Conservation (phyloP, 495 filamentous ascomycete genomes). For the Cercophora newfieldiana region DNA sequence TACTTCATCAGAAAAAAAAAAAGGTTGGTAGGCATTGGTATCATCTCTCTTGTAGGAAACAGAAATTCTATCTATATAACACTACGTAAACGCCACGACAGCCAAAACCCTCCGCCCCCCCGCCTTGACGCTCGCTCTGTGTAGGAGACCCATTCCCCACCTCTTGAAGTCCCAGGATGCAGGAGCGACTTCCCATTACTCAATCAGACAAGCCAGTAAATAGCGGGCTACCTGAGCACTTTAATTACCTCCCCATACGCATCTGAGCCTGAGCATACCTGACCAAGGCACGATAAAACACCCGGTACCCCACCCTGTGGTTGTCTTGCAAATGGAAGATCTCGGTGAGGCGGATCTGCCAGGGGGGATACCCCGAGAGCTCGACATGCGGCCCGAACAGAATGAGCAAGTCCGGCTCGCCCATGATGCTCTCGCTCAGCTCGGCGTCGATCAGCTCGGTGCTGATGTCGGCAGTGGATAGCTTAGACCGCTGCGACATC, state of each 20-base stretch:
- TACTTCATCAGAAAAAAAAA: no score
- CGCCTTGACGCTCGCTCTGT: background rate
- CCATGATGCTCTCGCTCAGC: constrained; percentile 66
- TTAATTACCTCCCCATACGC: constrained; percentile 70
- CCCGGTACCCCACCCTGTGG: constrained; percentile 83
- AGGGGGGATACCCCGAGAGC: constrained; percentile 90
- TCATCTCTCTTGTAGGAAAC: background rate
- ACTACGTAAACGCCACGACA: background rate
- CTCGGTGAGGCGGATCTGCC: constrained; percentile 93
- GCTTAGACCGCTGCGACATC: constrained; percentile 88
- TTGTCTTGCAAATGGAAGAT: constrained; percentile 79
- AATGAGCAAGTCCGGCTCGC: constrained; percentile 85
- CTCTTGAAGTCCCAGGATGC: background rate
- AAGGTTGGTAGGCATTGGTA: background rate
- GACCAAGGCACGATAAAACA: constrained; percentile 81
- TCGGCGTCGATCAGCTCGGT: constrained; percentile 88
- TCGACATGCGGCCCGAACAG: constrained; percentile 79
- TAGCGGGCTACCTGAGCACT: background rate
- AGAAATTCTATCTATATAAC: background rate
- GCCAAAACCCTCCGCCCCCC: background rate
- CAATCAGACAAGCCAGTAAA: background rate
- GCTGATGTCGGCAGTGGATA: constrained; percentile 75
- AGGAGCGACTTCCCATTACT: background rate
- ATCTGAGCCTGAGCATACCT: constrained; percentile 86
- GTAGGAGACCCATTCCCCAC: background rate